Evolutionary conservation across 768 basidiomycete species (phyloP).

Genomic region (Russula sp.): DNA sequence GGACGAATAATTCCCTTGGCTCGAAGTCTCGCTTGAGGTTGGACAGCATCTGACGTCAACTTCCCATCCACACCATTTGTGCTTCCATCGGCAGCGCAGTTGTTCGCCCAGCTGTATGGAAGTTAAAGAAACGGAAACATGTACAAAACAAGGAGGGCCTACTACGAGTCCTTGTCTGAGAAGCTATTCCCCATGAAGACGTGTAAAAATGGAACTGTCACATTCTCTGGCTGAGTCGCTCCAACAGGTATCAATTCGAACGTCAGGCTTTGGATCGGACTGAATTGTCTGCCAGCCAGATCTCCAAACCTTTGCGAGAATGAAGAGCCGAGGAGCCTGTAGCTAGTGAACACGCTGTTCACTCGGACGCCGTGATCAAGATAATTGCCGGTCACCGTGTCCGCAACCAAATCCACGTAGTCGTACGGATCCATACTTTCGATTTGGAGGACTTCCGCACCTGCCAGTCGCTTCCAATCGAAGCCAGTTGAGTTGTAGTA

Average conservation of each 20-base stretch:
- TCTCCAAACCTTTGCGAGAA: conserved; percentile 59
- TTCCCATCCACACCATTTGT: conserved; percentile 56
- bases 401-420: conserved; percentile 56
- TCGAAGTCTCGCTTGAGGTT: conserved; percentile 1
- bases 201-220: conserved; percentile 54
- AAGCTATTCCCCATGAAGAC: conserved; percentile 48
- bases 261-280: conserved; percentile 46
- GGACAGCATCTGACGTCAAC: conserved; percentile 7
- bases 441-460: conserved; percentile 55
- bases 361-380: conserved; percentile 62
- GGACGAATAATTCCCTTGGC: conserved; percentile 43
- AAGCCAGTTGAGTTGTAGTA: conserved; percentile 20
- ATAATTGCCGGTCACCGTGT: conserved; percentile 59
- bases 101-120: conserved; percentile 51
- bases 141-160: conserved; percentile 32
- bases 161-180: conserved; percentile 54
- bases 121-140: background rate
- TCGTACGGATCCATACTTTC: conserved; percentile 52
- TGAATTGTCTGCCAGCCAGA: conserved; percentile 54
- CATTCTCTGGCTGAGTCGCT: conserved; percentile 49
- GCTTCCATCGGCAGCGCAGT: conserved; percentile 50
- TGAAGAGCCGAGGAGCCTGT: conserved; percentile 43
- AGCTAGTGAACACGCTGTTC: conserved; percentile 63
- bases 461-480: conserved; percentile 55
- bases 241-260: conserved; percentile 49